These are phyloP conservation scores for Phaeoacremonium minimum DNA, from an alignment of 2,329 filamentous ascomycete species.

Conservation along the genomic window DNA sequence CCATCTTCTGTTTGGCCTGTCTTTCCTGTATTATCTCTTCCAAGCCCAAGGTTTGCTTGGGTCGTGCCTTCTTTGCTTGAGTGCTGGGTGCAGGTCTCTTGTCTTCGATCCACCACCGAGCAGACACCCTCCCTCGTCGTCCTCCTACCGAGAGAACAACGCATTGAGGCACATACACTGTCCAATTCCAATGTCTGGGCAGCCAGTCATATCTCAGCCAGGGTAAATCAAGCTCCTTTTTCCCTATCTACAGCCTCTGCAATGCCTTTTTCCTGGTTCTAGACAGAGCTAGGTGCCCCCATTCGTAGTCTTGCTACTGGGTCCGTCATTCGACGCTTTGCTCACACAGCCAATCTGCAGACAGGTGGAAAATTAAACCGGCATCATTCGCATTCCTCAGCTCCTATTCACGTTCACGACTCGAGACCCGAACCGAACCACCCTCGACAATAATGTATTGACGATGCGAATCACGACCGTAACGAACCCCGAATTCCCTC, in stretches of 20 bases:
- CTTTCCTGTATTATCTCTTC: too few species aligned
- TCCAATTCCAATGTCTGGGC: neutral
- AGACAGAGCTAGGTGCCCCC: too few species aligned
- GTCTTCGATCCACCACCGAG: too few species aligned
- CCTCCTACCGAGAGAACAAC: too few species aligned
- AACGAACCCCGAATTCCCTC: slow-evolving; percentile 23
- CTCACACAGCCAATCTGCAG: slow-evolving; percentile 12
- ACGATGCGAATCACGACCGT: slow-evolving; percentile 30
- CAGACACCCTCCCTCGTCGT: too few species aligned
- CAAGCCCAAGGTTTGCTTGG: too few species aligned
- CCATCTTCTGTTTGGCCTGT: too few species aligned
- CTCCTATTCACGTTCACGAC: slow-evolving; percentile 1
- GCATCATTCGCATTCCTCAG: slow-evolving; percentile 3
- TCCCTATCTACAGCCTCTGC: too few species aligned
- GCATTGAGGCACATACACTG: neutral
- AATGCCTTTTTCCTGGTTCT: too few species aligned
- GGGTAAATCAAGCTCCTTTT: neutral
- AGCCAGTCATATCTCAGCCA: neutral
- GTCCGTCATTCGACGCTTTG: neutral
- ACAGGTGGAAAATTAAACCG: slow-evolving; percentile 8
- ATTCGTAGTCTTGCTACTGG: too few species aligned
- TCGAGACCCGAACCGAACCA: neutral
- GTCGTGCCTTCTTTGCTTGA: too few species aligned
- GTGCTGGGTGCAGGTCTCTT: too few species aligned
- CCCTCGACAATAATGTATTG: slow-evolving; percentile 22